Conservation (phyloP, 345 rosid genomes). For the Reutealis trisperma region DNA sequence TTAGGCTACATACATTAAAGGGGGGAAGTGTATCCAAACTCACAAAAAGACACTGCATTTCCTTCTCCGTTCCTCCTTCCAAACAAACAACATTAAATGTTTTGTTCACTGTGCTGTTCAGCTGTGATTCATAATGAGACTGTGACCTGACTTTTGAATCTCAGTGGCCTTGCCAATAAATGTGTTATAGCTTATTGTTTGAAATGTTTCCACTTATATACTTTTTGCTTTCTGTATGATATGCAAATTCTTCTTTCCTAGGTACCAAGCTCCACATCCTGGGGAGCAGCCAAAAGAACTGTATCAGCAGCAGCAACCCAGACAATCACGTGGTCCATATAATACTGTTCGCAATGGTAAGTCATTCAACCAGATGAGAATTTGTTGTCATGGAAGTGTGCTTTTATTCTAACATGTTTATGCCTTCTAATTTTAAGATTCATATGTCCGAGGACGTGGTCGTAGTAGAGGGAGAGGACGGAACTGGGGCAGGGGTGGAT, state of each 20-base stretch:
- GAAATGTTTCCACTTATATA: neutral
- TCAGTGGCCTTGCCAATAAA: neutral
- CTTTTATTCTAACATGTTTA: neutral
- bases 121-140: neutral
- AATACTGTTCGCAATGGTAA: conserved; percentile 70
- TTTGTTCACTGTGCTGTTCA: neutral
- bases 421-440: conserved; percentile 31
- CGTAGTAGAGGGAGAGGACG: conserved; percentile 58
- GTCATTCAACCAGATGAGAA: conserved; percentile 9
- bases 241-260: conserved; percentile 19
- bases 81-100: no score
- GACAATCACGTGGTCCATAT: conserved; percentile 49
- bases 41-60: no score
- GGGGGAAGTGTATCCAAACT: no score
- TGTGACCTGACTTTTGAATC: neutral
- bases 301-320: conserved; percentile 52
- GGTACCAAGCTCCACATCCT: conserved; percentile 81
- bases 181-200: neutral
- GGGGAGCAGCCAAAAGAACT: conserved; percentile 60
- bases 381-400: neutral
- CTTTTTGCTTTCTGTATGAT: conserved; percentile 5
- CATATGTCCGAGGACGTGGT: conserved; percentile 47
- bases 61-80: no score
- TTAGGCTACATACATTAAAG: no score
- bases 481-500: conserved; percentile 36